Percentiles rank a stretch among this genome's conserved stretches.
phyloP scores from a whole-genome alignment of 2,329 filamentous ascomycete genomes.

The Exophiala calicioides region DNA sequence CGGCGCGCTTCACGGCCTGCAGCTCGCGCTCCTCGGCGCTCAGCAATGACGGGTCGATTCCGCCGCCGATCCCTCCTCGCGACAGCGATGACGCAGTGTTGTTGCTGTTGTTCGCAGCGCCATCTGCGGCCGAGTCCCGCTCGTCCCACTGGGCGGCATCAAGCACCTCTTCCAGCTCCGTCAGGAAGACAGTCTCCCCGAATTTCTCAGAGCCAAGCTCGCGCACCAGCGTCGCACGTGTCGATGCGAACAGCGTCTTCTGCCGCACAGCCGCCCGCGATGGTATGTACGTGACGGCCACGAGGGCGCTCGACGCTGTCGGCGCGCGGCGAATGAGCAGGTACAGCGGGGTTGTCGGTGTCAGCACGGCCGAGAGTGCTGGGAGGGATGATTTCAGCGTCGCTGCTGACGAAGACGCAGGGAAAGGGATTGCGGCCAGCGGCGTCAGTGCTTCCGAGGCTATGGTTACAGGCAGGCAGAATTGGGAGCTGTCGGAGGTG shows the following conservation, averaged over 20 bases:
- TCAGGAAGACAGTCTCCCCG: slow-evolving; percentile 58
- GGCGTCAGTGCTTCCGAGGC: slow-evolving; percentile 46
- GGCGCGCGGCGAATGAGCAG: slow-evolving; percentile 55
- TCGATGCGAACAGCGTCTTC: slow-evolving; percentile 68
- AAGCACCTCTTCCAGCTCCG: slow-evolving; percentile 59
- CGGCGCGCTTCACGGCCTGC: slow-evolving; percentile 59
- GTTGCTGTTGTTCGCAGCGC: slow-evolving; percentile 37
- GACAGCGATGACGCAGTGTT: slow-evolving; percentile 39
- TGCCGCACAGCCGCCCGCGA: slow-evolving; percentile 63
- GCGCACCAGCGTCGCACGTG: slow-evolving; percentile 59
- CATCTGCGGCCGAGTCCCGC: no score
- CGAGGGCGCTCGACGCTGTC: slow-evolving; percentile 34
- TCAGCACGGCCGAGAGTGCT: slow-evolving; percentile 53
- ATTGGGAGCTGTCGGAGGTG: slow-evolving; percentile 42
- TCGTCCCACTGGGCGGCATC: slow-evolving; percentile 56
- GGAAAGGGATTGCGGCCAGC: slow-evolving; percentile 42
- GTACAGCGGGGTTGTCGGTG: slow-evolving; percentile 59
- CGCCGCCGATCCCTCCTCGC: slow-evolving; percentile 30
- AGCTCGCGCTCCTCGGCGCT: slow-evolving; percentile 62
- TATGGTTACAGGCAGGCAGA: slow-evolving; percentile 51
- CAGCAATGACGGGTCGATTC: slow-evolving; percentile 53
- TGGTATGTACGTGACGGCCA: slow-evolving; percentile 64
- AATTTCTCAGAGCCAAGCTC: slow-evolving; percentile 65
- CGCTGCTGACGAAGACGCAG: slow-evolving; percentile 31
- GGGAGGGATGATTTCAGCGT: slow-evolving; percentile 55